Conservation (phyloP, 2,329 filamentous ascomycete species). For the Diplocarpon rosae region DNA sequence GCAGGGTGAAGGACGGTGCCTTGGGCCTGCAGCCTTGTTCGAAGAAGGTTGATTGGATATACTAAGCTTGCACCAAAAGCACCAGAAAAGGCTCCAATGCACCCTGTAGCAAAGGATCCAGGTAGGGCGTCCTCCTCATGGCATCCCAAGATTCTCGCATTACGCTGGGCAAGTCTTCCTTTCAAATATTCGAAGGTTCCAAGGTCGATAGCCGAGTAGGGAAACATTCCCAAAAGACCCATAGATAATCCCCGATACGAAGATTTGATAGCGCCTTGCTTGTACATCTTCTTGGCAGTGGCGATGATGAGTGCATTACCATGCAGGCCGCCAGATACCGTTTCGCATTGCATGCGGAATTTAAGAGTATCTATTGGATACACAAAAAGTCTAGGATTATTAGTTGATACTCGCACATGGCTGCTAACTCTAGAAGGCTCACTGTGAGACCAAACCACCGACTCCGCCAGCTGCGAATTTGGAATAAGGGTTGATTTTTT, state of each 20-base stretch:
- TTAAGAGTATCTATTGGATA: constrained; percentile 48
- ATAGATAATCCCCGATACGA: constrained; percentile 91
- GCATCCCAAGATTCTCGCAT: constrained; percentile 56
- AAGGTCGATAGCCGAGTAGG: constrained; percentile 93
- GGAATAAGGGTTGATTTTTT: constrained; percentile 67
- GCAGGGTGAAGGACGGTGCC: constrained; percentile 84
- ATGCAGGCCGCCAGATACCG: constrained; percentile 70
- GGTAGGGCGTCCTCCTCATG: constrained; percentile 76
- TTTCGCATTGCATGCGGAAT: constrained; percentile 86
- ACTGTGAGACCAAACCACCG: constrained; percentile 91
- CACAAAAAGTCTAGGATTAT: constrained; percentile 58
- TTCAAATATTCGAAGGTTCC: constrained; percentile 93
- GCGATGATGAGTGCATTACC: constrained; percentile 74
- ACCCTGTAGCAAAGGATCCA: constrained; percentile 72
- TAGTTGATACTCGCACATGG: not conserved
- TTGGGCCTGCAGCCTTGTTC: constrained; percentile 86
- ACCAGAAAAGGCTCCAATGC: constrained; percentile 83
- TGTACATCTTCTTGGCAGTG: constrained; percentile 81
- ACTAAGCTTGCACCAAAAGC: constrained; percentile 89
- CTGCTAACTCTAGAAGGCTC: constrained; percentile 27
- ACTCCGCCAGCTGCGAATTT: constrained; percentile 87
- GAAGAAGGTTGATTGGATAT: constrained; percentile 87
- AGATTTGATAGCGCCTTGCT: constrained; percentile 58
- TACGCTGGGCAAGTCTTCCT: constrained; percentile 55
- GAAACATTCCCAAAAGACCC: constrained; percentile 92